Evolutionary conservation across 345 rosid genomes (phyloP).

Genomic region (Brassica nigra): DNA sequence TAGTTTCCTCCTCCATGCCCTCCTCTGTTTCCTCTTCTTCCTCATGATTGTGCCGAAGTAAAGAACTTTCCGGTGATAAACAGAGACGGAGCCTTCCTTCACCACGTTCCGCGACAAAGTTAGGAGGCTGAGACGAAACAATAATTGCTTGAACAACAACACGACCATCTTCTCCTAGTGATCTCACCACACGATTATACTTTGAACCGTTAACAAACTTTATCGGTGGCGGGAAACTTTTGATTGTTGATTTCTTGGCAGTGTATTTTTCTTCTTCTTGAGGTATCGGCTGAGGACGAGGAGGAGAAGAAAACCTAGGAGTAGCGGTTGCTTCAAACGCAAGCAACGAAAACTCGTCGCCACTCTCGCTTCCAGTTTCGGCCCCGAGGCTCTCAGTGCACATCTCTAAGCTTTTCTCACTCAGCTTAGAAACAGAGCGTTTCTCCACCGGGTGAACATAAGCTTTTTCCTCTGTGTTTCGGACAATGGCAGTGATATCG

Average conservation of each 20-base stretch:
- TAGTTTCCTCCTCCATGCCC: conserved; percentile 37
- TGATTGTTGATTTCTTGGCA: conserved; percentile 26
- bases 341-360: conserved; percentile 46
- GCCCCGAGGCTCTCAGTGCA: conserved; percentile 91
- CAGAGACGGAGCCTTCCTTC: conserved; percentile 73
- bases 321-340: conserved; percentile 31
- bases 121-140: conserved; percentile 25
- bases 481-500: conserved; percentile 22
- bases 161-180: conserved; percentile 74
- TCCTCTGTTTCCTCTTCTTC: conserved; percentile 35
- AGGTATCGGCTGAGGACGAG: neutral
- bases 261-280: conserved; percentile 4
- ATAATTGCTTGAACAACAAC: conserved; percentile 62
- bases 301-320: conserved; percentile 22
- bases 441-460: conserved; percentile 65
- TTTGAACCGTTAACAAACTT: conserved; percentile 57
- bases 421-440: conserved; percentile 55
- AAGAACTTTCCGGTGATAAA: conserved; percentile 32
- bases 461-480: conserved; percentile 24
- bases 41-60: neutral
- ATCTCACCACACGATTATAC: conserved; percentile 44
- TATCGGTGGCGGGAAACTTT: conserved; percentile 81
- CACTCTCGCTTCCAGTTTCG: conserved; percentile 69
- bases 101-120: conserved; percentile 67
- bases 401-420: conserved; percentile 74